Evolutionary conservation across 2,329 filamentous ascomycete genomes (phyloP).

Genomic region (Magnaporthales sp.): DNA sequence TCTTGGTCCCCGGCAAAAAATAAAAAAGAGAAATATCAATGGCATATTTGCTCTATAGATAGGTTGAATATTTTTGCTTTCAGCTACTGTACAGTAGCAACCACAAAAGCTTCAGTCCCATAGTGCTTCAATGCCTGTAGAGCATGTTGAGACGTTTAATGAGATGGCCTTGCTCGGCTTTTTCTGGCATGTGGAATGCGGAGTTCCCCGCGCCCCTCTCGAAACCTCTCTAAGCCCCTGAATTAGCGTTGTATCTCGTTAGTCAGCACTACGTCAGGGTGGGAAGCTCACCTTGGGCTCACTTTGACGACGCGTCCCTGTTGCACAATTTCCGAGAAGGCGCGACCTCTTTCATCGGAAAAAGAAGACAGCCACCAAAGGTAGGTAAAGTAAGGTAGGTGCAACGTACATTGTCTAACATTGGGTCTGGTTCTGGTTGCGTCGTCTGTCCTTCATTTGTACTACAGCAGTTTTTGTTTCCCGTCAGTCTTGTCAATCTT

Average conservation of each 20-base stretch:
- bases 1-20: neutral
- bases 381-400: neutral
- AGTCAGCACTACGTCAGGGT: neutral
- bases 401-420: neutral
- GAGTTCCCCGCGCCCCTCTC: neutral
- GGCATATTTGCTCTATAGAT: neutral
- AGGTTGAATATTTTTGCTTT: neutral
- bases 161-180: neutral
- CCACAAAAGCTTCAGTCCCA: neutral
- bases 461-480: neutral
- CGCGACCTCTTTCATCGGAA: neutral
- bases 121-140: neutral
- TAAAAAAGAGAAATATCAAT: too few relatives aligned
- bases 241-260: neutral
- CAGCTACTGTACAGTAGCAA: neutral
- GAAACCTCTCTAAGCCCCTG: neutral
- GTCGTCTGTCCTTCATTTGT: neutral
- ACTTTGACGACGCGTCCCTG: neutral
- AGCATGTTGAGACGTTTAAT: neutral
- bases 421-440: neutral
- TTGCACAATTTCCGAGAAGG: neutral
- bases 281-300: neutral
- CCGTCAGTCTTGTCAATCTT: neutral
- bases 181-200: neutral
- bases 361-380: neutral